A percentile compares a stretch with the other conserved stretches of the same genome.
Evolutionary conservation across 257 asterid species (phyloP).

Genomic region (Solanum habrochaites): DNA sequence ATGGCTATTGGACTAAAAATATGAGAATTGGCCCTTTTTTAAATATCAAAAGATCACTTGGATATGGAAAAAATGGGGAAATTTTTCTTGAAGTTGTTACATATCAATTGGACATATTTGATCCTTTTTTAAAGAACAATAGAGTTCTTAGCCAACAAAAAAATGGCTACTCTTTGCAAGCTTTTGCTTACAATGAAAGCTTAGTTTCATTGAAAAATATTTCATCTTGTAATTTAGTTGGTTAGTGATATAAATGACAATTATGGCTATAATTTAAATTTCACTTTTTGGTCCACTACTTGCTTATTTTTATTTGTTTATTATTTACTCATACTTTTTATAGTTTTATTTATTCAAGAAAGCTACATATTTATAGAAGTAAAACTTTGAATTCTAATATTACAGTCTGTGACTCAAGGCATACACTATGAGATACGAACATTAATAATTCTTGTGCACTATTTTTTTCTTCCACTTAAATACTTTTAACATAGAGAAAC

Average conservation of each 20-base stretch:
- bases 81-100: conserved; percentile 17
- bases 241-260: neutral
- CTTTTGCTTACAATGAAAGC: neutral
- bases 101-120: neutral
- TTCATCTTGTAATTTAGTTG: neutral
- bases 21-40: conserved; percentile 17
- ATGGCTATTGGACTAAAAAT: conserved; percentile 22
- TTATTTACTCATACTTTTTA: neutral
- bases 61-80: conserved; percentile 28
- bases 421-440: neutral
- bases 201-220: conserved; percentile 1
- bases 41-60: conserved; percentile 28
- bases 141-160: neutral
- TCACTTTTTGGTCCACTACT: neutral
- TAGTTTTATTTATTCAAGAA: neutral
- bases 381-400: neutral
- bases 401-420: neutral
- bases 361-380: neutral
- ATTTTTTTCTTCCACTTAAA: no score
- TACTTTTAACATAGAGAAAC: neutral
- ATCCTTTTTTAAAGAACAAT: neutral
- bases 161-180: neutral
- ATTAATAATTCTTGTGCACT: no score
- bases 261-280: neutral
- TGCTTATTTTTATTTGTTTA: neutral